A percentile compares a stretch with the other conserved stretches of the same genome.
Evolutionary conservation across 2,329 filamentous ascomycete genomes (phyloP).

Genomic region (Ramichloridium luteum): DNA sequence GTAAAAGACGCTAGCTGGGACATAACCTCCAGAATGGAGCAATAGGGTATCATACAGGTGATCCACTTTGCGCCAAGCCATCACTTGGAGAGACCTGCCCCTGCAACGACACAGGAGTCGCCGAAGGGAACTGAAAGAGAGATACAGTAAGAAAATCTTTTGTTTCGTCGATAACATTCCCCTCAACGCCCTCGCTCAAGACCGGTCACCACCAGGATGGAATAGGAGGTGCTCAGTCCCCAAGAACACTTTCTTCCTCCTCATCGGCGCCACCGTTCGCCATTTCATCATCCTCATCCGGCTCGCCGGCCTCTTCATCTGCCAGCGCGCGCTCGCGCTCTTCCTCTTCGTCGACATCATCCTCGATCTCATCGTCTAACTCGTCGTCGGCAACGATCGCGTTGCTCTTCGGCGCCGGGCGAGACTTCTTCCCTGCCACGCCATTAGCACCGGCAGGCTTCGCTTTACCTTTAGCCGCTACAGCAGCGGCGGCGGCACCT

Average conservation of each 20-base stretch:
- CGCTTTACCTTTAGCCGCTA: slow-evolving; percentile 18
- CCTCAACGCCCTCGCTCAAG: too few relatives aligned
- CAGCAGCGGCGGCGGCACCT: slow-evolving; percentile 25
- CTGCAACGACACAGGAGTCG: too few relatives aligned
- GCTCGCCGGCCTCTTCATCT: slow-evolving; percentile 30
- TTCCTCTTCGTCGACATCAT: slow-evolving; percentile 33
- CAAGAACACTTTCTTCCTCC: slow-evolving; percentile 35
- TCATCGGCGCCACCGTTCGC: slow-evolving; percentile 26
- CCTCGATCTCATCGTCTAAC: slow-evolving; percentile 28
- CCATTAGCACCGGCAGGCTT: slow-evolving; percentile 23
- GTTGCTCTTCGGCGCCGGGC: slow-evolving; percentile 28
- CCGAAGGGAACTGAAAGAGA: too few relatives aligned
- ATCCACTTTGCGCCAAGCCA: too few relatives aligned
- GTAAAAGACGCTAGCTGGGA: too few relatives aligned
- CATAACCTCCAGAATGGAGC: too few relatives aligned
- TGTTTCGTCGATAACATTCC: too few relatives aligned
- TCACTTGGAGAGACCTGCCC: too few relatives aligned
- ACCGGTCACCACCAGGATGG: too few relatives aligned
- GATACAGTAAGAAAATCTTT: too few relatives aligned
- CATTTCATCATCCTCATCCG: slow-evolving; percentile 19
- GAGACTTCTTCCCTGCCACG: slow-evolving; percentile 35
- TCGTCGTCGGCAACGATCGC: slow-evolving; percentile 31
- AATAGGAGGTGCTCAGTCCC: slow-evolving; percentile 23
- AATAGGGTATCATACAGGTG: too few relatives aligned
- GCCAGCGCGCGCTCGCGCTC: slow-evolving; percentile 11